Evolutionary conservation across 2,329 filamentous ascomycete genomes (phyloP).

Genomic region (Rugonectria rugulosa): DNA sequence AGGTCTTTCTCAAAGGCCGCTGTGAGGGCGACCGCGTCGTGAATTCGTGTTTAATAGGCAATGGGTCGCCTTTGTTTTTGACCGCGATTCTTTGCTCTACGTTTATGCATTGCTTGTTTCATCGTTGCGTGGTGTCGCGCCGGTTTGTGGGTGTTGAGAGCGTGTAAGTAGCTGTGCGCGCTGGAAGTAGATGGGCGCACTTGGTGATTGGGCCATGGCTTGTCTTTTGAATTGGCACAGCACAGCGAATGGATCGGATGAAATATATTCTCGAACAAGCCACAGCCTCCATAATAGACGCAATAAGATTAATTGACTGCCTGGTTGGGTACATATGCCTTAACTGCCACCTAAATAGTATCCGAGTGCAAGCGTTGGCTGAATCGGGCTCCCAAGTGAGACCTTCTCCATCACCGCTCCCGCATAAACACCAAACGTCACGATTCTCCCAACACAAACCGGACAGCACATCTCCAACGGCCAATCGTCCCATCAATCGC

Average conservation of each 20-base stretch:
- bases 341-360: neutral
- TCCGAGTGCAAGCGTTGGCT: neutral
- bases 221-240: neutral
- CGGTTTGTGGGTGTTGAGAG: neutral
- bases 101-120: neutral
- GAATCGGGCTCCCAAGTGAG: too few relatives aligned
- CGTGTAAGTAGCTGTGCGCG: neutral
- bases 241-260: neutral
- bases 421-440: neutral
- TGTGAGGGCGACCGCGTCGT: slow-evolving; percentile 9
- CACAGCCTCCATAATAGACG: neutral
- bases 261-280: neutral
- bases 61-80: neutral
- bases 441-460: neutral
- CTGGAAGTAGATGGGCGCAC: neutral
- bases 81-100: neutral
- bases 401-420: neutral
- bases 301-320: neutral
- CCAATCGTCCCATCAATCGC: neutral
- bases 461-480: neutral
- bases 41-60: slow-evolving; percentile 1
- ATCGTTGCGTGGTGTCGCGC: neutral
- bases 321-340: too few relatives aligned
- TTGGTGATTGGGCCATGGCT: neutral
- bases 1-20: slow-evolving; percentile 6